These are phyloP conservation scores for Suillus lakei DNA, from an alignment of 768 basidiomycete species.

Conservation along the genomic window DNA sequence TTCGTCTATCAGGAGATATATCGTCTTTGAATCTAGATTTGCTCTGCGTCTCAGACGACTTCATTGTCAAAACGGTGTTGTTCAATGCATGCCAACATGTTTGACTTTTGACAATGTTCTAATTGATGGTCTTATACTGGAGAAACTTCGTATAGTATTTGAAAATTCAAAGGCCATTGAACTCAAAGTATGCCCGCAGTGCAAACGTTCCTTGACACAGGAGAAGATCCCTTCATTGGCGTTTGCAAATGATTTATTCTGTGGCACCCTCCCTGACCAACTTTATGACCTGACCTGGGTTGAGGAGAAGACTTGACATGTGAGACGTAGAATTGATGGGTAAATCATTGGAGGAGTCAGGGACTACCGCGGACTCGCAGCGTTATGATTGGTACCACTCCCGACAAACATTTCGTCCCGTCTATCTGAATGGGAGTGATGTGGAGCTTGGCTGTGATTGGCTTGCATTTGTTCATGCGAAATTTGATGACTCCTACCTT, in stretches of 20 bases:
- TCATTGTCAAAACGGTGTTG: neutral
- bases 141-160: neutral
- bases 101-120: neutral
- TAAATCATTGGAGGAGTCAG: too few species aligned
- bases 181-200: neutral
- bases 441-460: too few species aligned
- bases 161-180: neutral
- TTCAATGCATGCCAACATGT: neutral
- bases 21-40: neutral
- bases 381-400: too few species aligned
- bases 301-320: conserved; percentile 38
- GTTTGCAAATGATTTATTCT: conserved; percentile 4
- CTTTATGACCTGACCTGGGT: conserved; percentile 27
- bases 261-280: neutral
- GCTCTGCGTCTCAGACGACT: neutral
- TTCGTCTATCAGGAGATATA: neutral
- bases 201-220: too few species aligned
- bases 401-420: too few species aligned
- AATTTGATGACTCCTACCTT: too few species aligned
- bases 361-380: too few species aligned
- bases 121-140: conserved; percentile 1
- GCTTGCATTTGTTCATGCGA: too few species aligned
- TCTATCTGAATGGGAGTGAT: too few species aligned
- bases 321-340: too few species aligned
- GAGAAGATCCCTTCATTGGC: too few species aligned